These are phyloP conservation scores for Ceratocystis cubensis DNA, from an alignment of 2,329 filamentous ascomycete genomes.

Conservation along the genomic window DNA sequence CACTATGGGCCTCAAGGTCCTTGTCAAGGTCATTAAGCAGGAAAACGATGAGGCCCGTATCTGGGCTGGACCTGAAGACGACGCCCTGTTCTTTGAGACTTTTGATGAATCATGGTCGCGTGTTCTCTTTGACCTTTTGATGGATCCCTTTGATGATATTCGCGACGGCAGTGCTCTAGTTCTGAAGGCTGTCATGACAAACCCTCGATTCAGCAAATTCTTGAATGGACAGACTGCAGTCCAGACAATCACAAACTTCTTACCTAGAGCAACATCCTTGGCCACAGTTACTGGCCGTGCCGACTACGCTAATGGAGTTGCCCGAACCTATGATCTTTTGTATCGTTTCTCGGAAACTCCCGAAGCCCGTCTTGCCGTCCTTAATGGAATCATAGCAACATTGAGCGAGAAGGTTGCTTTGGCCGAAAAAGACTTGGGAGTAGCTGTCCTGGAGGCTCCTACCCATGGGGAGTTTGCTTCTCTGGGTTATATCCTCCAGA, in stretches of 20 bases:
- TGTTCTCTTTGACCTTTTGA: constrained; percentile 61
- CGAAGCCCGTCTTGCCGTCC: constrained; percentile 37
- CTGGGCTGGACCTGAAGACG: constrained; percentile 32
- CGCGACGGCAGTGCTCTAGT: constrained; percentile 45
- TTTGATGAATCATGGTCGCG: constrained; percentile 43
- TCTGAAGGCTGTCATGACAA: constrained; percentile 38
- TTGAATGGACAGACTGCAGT: constrained; percentile 17
- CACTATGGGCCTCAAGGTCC: constrained; percentile 62
- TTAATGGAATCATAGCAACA: constrained; percentile 45
- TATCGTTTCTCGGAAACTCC: constrained; percentile 42
- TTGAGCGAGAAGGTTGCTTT: constrained; percentile 52
- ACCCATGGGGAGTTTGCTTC: constrained; percentile 60
- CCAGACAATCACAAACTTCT: constrained; percentile 35
- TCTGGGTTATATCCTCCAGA: constrained; percentile 31
- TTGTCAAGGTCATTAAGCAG: constrained; percentile 54
- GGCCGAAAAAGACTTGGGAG: constrained; percentile 52
- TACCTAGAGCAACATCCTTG: constrained; percentile 40
- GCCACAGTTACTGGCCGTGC: constrained; percentile 66
- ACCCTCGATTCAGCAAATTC: constrained; percentile 27
- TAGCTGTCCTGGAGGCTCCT: constrained; percentile 53
- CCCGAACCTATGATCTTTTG: constrained; percentile 59
- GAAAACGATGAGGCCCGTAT: constrained; percentile 45
- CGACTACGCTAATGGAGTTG: constrained; percentile 85
- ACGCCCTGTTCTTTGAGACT: constrained; percentile 31
- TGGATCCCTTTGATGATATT: constrained; percentile 91